A percentile compares a stretch with the other conserved stretches of the same genome.
phyloP scores from a whole-genome alignment of 1,284 basidiomycete species.

The Trametes polyzona region DNA sequence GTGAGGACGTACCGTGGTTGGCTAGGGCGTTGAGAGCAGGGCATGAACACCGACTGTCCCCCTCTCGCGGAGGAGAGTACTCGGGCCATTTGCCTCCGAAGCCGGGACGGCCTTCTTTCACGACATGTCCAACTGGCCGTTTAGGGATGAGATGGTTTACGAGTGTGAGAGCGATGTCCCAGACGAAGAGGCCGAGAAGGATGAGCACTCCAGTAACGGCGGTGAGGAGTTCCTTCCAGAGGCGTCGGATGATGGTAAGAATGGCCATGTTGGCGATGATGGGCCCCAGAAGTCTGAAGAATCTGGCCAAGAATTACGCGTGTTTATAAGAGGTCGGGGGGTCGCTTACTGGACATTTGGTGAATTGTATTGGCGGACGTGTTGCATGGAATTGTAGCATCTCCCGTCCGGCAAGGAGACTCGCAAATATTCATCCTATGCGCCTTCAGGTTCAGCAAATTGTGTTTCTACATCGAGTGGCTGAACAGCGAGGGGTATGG shows the following conservation, averaged over 20 bases:
- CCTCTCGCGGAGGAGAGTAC: slow-evolving; percentile 56
- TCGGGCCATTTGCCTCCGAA: slow-evolving; percentile 73
- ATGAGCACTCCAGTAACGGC: slow-evolving; percentile 15
- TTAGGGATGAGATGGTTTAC: slow-evolving; percentile 59
- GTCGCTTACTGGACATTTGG: too few relatives aligned
- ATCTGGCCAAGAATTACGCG: neutral
- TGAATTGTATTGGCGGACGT: too few relatives aligned
- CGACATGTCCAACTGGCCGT: slow-evolving; percentile 53
- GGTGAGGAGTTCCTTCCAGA: slow-evolving; percentile 22
- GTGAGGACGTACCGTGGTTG: slow-evolving; percentile 69
- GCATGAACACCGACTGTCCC: slow-evolving; percentile 71
- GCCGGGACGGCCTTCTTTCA: slow-evolving; percentile 59
- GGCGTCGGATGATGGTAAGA: slow-evolving; percentile 19
- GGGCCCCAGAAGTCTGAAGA: neutral
- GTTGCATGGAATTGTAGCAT: too few relatives aligned
- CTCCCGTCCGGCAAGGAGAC: too few relatives aligned
- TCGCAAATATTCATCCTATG: too few relatives aligned
- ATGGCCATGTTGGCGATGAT: slow-evolving; percentile 16
- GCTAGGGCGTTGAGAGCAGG: slow-evolving; percentile 77
- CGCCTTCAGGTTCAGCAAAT: too few relatives aligned
- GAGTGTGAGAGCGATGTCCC: slow-evolving; percentile 55
- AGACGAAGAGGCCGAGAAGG: slow-evolving; percentile 24
- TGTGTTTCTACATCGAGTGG: too few relatives aligned
- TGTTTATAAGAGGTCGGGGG: neutral
- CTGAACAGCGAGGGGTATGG: too few relatives aligned